Percentiles rank a stretch among this genome's conserved stretches.
phyloP scores from a whole-genome alignment of 192 early-diverging fungal genomes.

The Geosiphon pyriformis region DNA sequence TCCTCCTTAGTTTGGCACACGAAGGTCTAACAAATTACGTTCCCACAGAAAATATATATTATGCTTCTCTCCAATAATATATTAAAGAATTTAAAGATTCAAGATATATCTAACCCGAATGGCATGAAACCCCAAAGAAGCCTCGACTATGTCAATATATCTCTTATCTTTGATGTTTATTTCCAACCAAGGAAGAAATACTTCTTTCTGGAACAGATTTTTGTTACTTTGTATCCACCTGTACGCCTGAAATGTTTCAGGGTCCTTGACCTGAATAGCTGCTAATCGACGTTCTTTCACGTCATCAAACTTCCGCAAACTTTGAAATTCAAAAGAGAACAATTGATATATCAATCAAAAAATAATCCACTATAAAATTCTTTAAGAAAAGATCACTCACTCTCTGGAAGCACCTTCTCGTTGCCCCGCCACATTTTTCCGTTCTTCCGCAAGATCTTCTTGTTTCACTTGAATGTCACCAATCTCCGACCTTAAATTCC shows the following conservation, averaged over 20 bases:
- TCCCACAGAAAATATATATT: too few species aligned
- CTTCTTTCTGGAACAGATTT: too few species aligned
- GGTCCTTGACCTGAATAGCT: constrained; percentile 41
- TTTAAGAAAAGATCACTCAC: too few species aligned
- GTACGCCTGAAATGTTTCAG: constrained; percentile 54
- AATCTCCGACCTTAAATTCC: constrained; percentile 9
- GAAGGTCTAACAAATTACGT: constrained; percentile 53
- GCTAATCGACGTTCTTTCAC: constrained; percentile 48
- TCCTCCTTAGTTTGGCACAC: constrained; percentile 73
- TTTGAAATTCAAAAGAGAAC: constrained; percentile 25
- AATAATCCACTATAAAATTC: too few species aligned
- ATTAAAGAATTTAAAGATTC: too few species aligned
- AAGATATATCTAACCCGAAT: constrained; percentile 1
- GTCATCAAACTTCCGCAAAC: constrained; percentile 57
- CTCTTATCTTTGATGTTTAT: constrained; percentile 60
- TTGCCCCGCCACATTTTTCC: neutral
- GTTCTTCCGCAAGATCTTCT: neutral
- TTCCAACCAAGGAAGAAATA: constrained; percentile 69
- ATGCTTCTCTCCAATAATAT: too few species aligned
- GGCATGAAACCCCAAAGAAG: constrained; percentile 7
- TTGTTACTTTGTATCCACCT: constrained; percentile 67
- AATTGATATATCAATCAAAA: neutral
- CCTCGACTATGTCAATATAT: constrained; percentile 67
- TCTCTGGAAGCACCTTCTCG: too few species aligned
- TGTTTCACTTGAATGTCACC: constrained; percentile 1